A percentile compares a stretch with the other conserved stretches of the same genome.
phyloP scores from a whole-genome alignment of 2,329 filamentous ascomycete species.

The Aphanocladium album region DNA sequence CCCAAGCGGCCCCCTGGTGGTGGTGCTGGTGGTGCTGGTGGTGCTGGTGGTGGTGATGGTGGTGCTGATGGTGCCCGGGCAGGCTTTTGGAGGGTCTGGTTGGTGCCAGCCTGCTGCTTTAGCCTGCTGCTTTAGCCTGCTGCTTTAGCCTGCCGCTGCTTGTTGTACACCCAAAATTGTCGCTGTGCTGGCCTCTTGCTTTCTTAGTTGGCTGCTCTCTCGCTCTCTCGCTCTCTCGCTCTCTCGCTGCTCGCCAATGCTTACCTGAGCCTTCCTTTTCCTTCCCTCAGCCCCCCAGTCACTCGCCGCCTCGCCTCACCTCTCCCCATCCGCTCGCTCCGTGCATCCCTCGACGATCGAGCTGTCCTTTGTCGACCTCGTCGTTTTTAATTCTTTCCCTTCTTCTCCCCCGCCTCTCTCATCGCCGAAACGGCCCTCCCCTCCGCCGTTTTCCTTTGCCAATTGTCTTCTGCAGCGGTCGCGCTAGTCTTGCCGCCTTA shows the following conservation, averaged over 20 bases:
- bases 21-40: too few species aligned
- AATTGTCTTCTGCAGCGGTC: conserved; percentile 1
- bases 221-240: neutral
- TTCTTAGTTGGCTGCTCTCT: neutral
- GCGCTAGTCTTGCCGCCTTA: neutral
- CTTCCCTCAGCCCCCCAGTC: neutral
- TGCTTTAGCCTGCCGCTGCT: too few species aligned
- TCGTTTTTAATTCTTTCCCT: neutral
- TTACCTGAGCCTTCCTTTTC: conserved; percentile 7
- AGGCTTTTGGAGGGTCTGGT: too few species aligned
- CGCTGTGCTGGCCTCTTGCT: conserved; percentile 7
- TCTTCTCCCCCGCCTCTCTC: neutral
- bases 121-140: too few species aligned
- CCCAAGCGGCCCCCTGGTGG: too few species aligned
- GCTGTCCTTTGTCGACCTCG: neutral
- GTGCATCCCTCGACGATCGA: neutral
- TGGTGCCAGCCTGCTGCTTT: too few species aligned
- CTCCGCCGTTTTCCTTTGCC: neutral
- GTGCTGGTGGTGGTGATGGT: too few species aligned
- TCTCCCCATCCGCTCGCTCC: conserved; percentile 3
- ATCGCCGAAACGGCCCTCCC: neutral
- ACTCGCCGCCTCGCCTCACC: neutral
- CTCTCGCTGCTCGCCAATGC: neutral
- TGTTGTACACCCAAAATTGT: neutral
- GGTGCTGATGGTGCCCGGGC: too few species aligned